These are phyloP conservation scores for Fennellomyces sp. DNA, from an alignment of 371 early-diverging fungal species.

Conservation along the genomic window DNA sequence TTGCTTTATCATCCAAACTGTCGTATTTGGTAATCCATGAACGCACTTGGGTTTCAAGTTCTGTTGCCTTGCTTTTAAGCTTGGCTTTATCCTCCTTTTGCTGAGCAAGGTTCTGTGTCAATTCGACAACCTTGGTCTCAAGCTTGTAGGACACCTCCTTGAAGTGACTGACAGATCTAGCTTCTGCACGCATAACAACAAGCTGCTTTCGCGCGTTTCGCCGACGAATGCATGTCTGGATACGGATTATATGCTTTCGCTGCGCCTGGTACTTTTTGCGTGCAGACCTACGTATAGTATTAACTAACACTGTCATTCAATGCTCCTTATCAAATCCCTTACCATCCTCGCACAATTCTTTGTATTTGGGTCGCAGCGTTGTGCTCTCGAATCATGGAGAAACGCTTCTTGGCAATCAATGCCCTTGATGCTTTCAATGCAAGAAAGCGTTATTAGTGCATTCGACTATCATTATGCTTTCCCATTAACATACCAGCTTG, in stretches of 20 bases:
- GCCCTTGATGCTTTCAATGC: slow-evolving; percentile 37
- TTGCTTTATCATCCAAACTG: slow-evolving; percentile 51
- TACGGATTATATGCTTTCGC: slow-evolving; percentile 62
- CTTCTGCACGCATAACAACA: slow-evolving; percentile 77
- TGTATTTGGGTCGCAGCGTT: slow-evolving; percentile 81
- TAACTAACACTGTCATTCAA: neutral
- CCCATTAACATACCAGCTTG: slow-evolving; percentile 44
- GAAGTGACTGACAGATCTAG: slow-evolving; percentile 88
- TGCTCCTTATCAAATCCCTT: slow-evolving; percentile 3
- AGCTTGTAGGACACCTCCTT: slow-evolving; percentile 93
- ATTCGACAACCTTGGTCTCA: slow-evolving; percentile 91
- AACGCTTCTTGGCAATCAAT: slow-evolving; percentile 50
- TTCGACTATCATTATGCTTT: too few relatives aligned
- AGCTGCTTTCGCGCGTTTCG: slow-evolving; percentile 71
- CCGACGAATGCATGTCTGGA: slow-evolving; percentile 87
- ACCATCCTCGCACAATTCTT: slow-evolving; percentile 62
- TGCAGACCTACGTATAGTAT: slow-evolving; percentile 33
- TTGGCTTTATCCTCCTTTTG: slow-evolving; percentile 75
- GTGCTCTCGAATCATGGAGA: slow-evolving; percentile 50
- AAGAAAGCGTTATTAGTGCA: too few relatives aligned
- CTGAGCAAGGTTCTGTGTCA: slow-evolving; percentile 78
- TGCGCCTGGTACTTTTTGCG: slow-evolving; percentile 61
- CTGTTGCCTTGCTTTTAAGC: slow-evolving; percentile 56
- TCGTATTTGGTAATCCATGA: slow-evolving; percentile 77
- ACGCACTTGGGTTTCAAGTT: slow-evolving; percentile 68